Conservation (phyloP, 2,329 filamentous ascomycete genomes). For the Neonectria coccinea region DNA sequence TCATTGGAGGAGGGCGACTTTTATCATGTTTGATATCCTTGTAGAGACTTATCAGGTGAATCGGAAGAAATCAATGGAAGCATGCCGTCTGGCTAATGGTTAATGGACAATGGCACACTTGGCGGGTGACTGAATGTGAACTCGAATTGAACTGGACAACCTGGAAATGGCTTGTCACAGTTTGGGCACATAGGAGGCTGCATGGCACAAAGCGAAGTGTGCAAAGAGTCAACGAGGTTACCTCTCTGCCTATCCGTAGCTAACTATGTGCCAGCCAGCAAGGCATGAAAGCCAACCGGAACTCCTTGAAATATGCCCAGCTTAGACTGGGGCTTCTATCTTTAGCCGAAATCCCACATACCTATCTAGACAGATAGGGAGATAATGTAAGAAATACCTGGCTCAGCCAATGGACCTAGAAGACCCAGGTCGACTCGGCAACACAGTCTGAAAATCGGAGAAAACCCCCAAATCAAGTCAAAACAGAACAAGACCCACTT, state of each 20-base stretch:
- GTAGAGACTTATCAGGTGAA: conserved; percentile 38
- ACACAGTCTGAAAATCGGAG: not conserved
- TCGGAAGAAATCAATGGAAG: conserved; percentile 19
- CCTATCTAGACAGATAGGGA: not conserved
- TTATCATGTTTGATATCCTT: conserved; percentile 32
- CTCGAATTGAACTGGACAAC: not conserved
- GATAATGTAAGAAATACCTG: not conserved
- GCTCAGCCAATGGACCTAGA: not conserved
- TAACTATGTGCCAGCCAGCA: not conserved
- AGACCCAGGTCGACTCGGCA: not conserved
- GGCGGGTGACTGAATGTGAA: not conserved
- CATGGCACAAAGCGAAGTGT: not conserved
- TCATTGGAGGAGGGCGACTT: conserved; percentile 30
- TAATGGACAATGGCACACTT: not conserved
- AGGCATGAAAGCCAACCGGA: not conserved
- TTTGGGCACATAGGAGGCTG: not conserved
- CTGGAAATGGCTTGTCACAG: not conserved
- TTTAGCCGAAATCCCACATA: not conserved
- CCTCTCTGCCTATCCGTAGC: not conserved
- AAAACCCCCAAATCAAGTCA: conserved; percentile 5
- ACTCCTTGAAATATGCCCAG: conserved; percentile 9
- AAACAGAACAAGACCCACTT: not conserved
- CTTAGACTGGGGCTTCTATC: conserved; percentile 14
- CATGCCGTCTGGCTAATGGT: not conserved
- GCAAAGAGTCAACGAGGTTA: not conserved